A percentile compares a stretch with the other conserved stretches of the same genome.
Conservation (phyloP, 805 yeast genomes). For the Metschnikowia cerradonensis region DNA sequence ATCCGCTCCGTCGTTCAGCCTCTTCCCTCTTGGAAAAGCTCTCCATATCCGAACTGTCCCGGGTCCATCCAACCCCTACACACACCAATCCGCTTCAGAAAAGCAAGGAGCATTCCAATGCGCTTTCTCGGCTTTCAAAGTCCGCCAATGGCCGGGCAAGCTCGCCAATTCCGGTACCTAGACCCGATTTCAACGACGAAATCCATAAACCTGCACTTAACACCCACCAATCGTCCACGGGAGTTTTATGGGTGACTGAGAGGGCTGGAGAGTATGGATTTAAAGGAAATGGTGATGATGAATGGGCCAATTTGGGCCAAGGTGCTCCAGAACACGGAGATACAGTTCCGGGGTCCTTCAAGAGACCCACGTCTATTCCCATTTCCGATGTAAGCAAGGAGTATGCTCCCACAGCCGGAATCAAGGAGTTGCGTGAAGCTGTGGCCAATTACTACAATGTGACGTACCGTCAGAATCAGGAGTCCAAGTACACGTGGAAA, state of each 20-base stretch:
- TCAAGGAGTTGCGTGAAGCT: conserved; percentile 50
- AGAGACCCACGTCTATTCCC: conserved; percentile 46
- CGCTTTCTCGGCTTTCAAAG: conserved; percentile 28
- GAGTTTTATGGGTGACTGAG: conserved; percentile 63
- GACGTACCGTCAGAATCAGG: conserved; percentile 45
- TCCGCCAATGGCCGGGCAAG: conserved; percentile 38
- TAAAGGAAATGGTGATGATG: conserved; percentile 31
- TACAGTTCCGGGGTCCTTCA: conserved; percentile 52
- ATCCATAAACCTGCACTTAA: conserved; percentile 56
- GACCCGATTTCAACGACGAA: conserved; percentile 40
- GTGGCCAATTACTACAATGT: conserved; percentile 56
- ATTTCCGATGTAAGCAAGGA: conserved; percentile 49
- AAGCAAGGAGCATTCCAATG: conserved; percentile 18
- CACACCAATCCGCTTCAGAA: conserved; percentile 12
- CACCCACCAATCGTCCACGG: conserved; percentile 55
- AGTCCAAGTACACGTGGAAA: conserved; percentile 54
- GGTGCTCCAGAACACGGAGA: conserved; percentile 66
- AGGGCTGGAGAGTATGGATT: conserved; percentile 56
- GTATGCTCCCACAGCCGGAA: conserved; percentile 59
- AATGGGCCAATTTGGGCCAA: conserved; percentile 61
- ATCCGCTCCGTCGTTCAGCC: conserved; percentile 34
- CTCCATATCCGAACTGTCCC: conserved; percentile 19
- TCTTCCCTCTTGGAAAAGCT: conserved; percentile 36
- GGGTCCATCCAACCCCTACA: conserved; percentile 20
- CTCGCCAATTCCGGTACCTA: conserved; percentile 49